Conservation (phyloP, 2,329 filamentous ascomycete genomes). For the Stachybotrys echinatus region DNA sequence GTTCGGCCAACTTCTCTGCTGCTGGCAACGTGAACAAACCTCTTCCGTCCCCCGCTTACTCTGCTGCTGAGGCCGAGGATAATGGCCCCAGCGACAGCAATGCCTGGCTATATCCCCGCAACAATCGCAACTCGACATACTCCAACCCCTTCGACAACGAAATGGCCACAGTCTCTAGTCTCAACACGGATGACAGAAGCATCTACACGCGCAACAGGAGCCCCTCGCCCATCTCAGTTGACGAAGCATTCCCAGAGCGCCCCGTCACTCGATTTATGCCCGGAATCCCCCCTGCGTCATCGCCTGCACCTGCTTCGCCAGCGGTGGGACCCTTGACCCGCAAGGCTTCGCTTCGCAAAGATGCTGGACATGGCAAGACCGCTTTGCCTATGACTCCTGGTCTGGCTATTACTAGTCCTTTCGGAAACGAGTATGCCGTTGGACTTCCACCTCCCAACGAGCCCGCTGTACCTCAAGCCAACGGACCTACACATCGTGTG, state of each 20-base stretch:
- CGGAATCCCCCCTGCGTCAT: constrained; percentile 1
- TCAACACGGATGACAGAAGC: constrained; percentile 26
- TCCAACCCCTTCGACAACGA: constrained; percentile 63
- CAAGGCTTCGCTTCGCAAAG: constrained; percentile 52
- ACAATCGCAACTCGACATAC: constrained; percentile 42
- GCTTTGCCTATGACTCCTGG: background rate
- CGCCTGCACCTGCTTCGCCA: constrained; percentile 26
- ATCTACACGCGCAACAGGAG: constrained; percentile 10
- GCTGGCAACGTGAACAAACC: background rate
- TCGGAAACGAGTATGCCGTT: constrained; percentile 42
- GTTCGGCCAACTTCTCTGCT: background rate
- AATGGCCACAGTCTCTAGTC: background rate
- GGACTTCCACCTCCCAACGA: constrained; percentile 27
- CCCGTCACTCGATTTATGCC: constrained; percentile 4
- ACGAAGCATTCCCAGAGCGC: constrained; percentile 14
- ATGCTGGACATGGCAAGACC: constrained; percentile 39
- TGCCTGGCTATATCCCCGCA: constrained; percentile 44
- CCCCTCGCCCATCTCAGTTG: constrained; percentile 25
- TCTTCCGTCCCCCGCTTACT: background rate
- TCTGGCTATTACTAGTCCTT: constrained; percentile 36
- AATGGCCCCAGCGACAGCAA: constrained; percentile 16
- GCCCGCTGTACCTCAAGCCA: constrained; percentile 40
- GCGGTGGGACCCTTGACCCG: constrained; percentile 38
- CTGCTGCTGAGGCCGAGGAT: constrained; percentile 1
- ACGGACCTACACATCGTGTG: constrained; percentile 76